Evolutionary conservation across 768 basidiomycete genomes (phyloP).

Genomic region (Scleroderma citrinum): DNA sequence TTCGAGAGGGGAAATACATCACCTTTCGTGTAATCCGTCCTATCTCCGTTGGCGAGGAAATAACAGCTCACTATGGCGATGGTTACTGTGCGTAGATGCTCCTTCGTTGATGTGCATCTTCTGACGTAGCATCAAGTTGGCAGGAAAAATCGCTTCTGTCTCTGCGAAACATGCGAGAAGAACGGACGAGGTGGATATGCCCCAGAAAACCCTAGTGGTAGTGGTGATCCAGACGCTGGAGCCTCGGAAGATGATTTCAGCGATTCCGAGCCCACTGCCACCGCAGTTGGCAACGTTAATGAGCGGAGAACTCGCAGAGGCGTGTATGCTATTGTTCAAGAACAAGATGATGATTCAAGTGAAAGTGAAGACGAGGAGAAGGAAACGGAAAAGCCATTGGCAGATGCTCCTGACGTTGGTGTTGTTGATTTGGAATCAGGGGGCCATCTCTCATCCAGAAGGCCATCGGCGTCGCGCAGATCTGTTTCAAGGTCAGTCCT

Average conservation of each 20-base stretch:
- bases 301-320: constrained; percentile 78
- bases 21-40: constrained; percentile 79
- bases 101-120: constrained; percentile 13
- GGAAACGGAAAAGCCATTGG: constrained; percentile 43
- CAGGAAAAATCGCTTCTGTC: constrained; percentile 64
- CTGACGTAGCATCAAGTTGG: constrained; percentile 46
- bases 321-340: constrained; percentile 66
- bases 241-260: constrained; percentile 28
- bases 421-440: constrained; percentile 51
- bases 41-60: constrained; percentile 78
- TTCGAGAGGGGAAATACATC: constrained; percentile 84
- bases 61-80: constrained; percentile 87
- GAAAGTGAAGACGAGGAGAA: constrained; percentile 51
- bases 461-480: constrained; percentile 19
- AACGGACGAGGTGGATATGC: constrained; percentile 68
- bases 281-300: constrained; percentile 56
- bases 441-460: constrained; percentile 13
- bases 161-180: constrained; percentile 85
- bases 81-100: constrained; percentile 68
- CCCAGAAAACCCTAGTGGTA: constrained; percentile 47
- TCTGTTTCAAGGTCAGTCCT: constrained; percentile 24
- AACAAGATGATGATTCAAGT: constrained; percentile 55
- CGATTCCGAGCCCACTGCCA: constrained; percentile 41
- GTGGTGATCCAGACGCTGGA: constrained; percentile 42
- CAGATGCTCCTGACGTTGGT: constrained; percentile 40